phyloP scores from a whole-genome alignment of 2,329 filamentous ascomycete genomes.

The Nothophaeocryptopus gaeumannii region DNA sequence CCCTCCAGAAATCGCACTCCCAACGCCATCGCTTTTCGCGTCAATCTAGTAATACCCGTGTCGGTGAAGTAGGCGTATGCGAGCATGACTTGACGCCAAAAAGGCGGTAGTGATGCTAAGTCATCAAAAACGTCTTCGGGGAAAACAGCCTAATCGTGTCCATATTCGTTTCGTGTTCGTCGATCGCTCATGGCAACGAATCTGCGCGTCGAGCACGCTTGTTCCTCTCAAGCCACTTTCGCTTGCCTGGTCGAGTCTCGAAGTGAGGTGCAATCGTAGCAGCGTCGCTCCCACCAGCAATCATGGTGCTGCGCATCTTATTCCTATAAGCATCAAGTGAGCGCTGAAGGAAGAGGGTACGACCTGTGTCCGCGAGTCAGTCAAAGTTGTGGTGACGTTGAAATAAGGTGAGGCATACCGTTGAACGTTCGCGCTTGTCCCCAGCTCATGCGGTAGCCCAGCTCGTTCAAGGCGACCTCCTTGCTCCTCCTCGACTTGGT shows the following conservation, averaged over 20 bases:
- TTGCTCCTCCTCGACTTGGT: conserved; percentile 67
- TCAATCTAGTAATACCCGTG: too few relatives aligned
- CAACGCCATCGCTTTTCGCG: too few relatives aligned
- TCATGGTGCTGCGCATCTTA: conserved; percentile 81
- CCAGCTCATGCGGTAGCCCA: conserved; percentile 96
- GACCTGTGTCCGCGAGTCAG: conserved; percentile 20
- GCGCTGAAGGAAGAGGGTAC: conserved; percentile 24
- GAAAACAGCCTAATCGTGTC: too few relatives aligned
- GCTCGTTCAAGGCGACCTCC: conserved; percentile 87
- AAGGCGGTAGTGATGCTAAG: too few relatives aligned
- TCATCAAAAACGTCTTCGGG: too few relatives aligned
- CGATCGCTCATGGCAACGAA: conserved; percentile 11
- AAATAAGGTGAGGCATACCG: conserved; percentile 40
- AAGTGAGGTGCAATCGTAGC: conserved; percentile 75
- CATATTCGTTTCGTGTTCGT: not conserved
- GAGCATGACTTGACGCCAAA: too few relatives aligned
- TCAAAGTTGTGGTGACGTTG: conserved; percentile 8
- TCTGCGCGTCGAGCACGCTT: conserved; percentile 34
- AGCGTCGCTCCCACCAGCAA: conserved; percentile 73
- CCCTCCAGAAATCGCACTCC: too few relatives aligned
- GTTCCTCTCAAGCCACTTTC: conserved; percentile 52
- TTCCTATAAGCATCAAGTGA: conserved; percentile 90
- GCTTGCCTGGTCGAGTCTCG: conserved; percentile 83
- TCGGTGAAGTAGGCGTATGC: too few relatives aligned
- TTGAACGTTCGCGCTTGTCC: conserved; percentile 90